Evolutionary conservation across 768 basidiomycete genomes (phyloP), one percentile per base, ranked within the genome.

Genomic region (Gloeophyllum trabeum): DNA sequence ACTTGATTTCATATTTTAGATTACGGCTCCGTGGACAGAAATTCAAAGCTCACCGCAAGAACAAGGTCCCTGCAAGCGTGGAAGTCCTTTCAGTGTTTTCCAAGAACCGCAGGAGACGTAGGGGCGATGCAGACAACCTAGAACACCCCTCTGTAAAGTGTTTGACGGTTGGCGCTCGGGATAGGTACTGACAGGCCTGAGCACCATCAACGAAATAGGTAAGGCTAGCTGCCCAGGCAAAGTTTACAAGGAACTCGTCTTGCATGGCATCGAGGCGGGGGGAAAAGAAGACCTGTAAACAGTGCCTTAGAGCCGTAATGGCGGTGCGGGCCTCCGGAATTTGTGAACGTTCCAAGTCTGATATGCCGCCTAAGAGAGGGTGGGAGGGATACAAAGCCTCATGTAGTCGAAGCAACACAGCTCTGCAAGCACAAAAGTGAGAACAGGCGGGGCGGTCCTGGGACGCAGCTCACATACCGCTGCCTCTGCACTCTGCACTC

Each of bases 381-480:
- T 54, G 61, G 1, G 69, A 53, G 3, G 80, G 79, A 45, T 68
- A 62, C 5, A 80, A 39, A 2, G 67, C 62, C 16, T 73, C 67
- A 42, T 76, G 70, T 0, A 81, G 54, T 22, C 58, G 62, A 4
- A 47, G 50, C 6, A 78, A 54, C 69, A 70, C 75, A 35, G 55
- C 56, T 37, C 74, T 76, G 45, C 5, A 24, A 7, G 24, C n/a
- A n/a, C n/a, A n/a, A n/a, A n/a, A n/a, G n/a, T n/a, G n/a, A n/a
- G n/a, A n/a, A n/a, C n/a, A n/a, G n/a, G n/a, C n/a, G n/a, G n/a
- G n/a, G n/a, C n/a, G n/a, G n/a, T n/a, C n/a, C n/a, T n/a, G n/a
- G n/a, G n/a, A n/a, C n/a, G n/a, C n/a, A n/a, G n/a, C n/a, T n/a
- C n/a, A n/a, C n/a, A n/a, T n/a, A n/a, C n/a, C n/a, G n/a, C n/a